phyloP scores from a whole-genome alignment of 257 asterid genomes.

The Buddleja alternifolia region DNA sequence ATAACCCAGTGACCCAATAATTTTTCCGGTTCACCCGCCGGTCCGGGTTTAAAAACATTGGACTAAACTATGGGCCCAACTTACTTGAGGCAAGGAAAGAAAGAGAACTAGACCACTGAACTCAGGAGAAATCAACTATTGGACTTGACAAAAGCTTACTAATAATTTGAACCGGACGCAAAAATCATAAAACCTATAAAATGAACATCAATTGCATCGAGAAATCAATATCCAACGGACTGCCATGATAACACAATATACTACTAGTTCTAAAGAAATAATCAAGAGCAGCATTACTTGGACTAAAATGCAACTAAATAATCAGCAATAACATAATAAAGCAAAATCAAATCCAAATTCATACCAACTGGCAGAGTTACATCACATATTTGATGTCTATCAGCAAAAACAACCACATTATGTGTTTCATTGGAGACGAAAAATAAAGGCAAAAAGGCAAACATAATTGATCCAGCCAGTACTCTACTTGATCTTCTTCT shows the following conservation, averaged over 20 bases:
- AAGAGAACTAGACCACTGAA: too few relatives aligned
- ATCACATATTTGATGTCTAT: conserved; percentile 19
- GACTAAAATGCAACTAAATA: not conserved
- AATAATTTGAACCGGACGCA: too few relatives aligned
- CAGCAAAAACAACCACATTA: conserved; percentile 3
- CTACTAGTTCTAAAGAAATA: not conserved
- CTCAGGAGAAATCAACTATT: too few relatives aligned
- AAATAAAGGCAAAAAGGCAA: not conserved
- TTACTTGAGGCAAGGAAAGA: too few relatives aligned
- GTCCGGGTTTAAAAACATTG: too few relatives aligned
- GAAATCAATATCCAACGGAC: not conserved
- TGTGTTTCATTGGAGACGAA: conserved; percentile 11
- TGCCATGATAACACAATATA: not conserved
- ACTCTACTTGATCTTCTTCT: conserved; percentile 63
- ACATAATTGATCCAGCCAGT: not conserved
- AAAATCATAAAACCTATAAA: too few relatives aligned
- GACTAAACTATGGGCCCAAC: too few relatives aligned
- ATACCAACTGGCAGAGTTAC: not conserved
- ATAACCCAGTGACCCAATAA: too few relatives aligned
- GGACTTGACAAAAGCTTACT: too few relatives aligned
- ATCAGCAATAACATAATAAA: not conserved
- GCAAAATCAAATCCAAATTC: not conserved
- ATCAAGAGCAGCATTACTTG: not conserved
- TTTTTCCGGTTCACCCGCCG: too few relatives aligned
- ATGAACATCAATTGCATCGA: not conserved